A percentile compares a stretch with the other conserved stretches of the same genome.
Conservation (phyloP, 331 rosid species). For the Pyracantha coccinea region DNA sequence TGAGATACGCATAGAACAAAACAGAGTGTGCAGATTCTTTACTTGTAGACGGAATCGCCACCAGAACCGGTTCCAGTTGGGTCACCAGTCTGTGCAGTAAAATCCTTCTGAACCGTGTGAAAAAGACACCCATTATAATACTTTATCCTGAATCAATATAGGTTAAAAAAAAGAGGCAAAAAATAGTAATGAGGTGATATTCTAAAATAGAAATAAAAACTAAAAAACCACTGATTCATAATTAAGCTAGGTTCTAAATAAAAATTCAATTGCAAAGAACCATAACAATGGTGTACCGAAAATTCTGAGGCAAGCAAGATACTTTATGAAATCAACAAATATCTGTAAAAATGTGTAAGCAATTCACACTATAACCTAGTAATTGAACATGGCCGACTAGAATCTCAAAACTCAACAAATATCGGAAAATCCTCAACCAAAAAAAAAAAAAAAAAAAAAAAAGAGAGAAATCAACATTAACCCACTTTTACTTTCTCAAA, state of each 20-base stretch:
- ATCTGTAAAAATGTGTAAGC: background rate
- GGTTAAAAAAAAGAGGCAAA: background rate
- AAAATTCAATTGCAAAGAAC: background rate
- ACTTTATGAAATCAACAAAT: background rate
- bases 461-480: too few species aligned
- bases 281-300: background rate
- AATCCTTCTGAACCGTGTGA: conserved; percentile 87
- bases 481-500: background rate
- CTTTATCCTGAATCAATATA: conserved; percentile 46
- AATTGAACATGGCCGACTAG: too few species aligned
- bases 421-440: background rate
- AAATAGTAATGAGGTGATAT: background rate
- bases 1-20: too few species aligned
- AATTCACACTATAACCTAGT: background rate
- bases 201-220: background rate
- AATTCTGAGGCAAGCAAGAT: background rate
- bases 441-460: too few species aligned
- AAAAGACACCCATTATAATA: conserved; percentile 82
- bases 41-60: conserved; percentile 84
- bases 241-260: too few species aligned
- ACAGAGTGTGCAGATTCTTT: background rate
- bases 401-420: background rate
- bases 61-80: conserved; percentile 78
- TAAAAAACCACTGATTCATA: background rate
- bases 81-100: conserved; percentile 91